These are phyloP conservation scores for Martensiomyces pterosporus DNA, from an alignment of 192 early-diverging fungal species.

Conservation along the genomic window DNA sequence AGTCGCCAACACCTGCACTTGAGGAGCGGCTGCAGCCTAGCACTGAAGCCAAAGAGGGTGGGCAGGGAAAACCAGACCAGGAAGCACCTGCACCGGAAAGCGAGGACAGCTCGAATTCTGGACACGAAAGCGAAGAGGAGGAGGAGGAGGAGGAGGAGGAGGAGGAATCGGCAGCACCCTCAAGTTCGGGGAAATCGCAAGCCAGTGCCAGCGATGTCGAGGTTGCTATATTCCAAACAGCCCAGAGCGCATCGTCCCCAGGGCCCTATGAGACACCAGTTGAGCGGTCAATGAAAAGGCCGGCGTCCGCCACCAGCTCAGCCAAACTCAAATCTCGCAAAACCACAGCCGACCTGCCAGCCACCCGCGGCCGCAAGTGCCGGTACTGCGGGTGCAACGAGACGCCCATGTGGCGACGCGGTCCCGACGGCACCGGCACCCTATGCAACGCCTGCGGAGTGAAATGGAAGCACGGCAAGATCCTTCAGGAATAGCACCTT, in stretches of 20 bases:
- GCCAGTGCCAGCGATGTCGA: background rate
- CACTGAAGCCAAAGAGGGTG: conserved; percentile 4
- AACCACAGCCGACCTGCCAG: conserved; percentile 1
- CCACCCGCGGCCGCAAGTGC: conserved; percentile 49
- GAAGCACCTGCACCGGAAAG: too few species aligned
- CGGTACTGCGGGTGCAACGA: conserved; percentile 60
- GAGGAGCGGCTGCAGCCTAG: conserved; percentile 28
- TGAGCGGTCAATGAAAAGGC: conserved; percentile 3
- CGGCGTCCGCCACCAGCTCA: background rate
- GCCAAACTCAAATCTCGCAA: conserved; percentile 1
- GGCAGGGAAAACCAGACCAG: too few species aligned
- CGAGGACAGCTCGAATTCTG: too few species aligned
- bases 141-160: background rate
- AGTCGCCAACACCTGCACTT: too few species aligned
- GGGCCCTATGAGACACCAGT: too few species aligned
- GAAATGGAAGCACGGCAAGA: conserved; percentile 80
- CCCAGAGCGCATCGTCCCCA: too few species aligned
- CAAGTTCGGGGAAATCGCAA: background rate
- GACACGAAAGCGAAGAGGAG: conserved; percentile 6
- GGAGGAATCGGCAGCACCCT: background rate
- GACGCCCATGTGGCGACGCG: conserved; percentile 78
- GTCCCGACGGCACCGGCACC: conserved; percentile 65
- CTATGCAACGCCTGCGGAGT: conserved; percentile 80
- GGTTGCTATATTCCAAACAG: too few species aligned
- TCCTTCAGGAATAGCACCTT: conserved; percentile 31